Percentiles rank a stretch among this genome's conserved stretches.
These are phyloP conservation scores for Fraxinus cuspidata DNA, from an alignment of 257 asterid species.

Conservation along the genomic window DNA sequence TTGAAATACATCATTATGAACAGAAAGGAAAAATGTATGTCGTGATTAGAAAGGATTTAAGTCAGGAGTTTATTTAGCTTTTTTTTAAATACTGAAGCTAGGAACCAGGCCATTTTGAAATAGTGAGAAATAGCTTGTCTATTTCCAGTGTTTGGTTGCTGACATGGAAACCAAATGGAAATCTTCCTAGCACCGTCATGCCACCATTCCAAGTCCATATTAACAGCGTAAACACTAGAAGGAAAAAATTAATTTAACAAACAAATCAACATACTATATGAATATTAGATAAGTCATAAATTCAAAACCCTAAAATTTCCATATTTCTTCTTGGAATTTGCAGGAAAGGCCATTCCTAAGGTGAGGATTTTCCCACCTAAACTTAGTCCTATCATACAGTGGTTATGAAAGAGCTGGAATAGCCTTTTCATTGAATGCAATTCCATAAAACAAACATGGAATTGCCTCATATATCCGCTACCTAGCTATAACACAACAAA, in stretches of 20 bases:
- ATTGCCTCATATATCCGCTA: neutral
- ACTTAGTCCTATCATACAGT: neutral
- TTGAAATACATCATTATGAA: too few relatives aligned
- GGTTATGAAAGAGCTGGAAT: neutral
- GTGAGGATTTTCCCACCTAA: neutral
- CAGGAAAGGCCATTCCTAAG: neutral
- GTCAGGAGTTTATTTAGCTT: too few relatives aligned
- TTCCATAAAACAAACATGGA: neutral
- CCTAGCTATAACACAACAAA: neutral
- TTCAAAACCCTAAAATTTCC: too few relatives aligned
- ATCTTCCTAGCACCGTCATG: too few relatives aligned
- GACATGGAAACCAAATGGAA: neutral
- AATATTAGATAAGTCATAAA: too few relatives aligned
- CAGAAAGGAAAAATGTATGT: too few relatives aligned
- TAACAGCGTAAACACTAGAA: neutral
- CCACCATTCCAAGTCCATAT: neutral
- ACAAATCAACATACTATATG: neutral
- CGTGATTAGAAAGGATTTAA: too few relatives aligned
- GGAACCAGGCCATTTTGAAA: neutral
- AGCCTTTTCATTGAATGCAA: neutral
- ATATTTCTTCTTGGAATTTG: too few relatives aligned
- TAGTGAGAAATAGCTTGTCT: neutral
- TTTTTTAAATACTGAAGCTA: too few relatives aligned
- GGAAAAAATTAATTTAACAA: neutral
- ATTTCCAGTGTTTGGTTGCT: neutral